These are phyloP conservation scores for Gloeostereum incarnatum DNA, from an alignment of 768 basidiomycete species.

Conservation along the genomic window DNA sequence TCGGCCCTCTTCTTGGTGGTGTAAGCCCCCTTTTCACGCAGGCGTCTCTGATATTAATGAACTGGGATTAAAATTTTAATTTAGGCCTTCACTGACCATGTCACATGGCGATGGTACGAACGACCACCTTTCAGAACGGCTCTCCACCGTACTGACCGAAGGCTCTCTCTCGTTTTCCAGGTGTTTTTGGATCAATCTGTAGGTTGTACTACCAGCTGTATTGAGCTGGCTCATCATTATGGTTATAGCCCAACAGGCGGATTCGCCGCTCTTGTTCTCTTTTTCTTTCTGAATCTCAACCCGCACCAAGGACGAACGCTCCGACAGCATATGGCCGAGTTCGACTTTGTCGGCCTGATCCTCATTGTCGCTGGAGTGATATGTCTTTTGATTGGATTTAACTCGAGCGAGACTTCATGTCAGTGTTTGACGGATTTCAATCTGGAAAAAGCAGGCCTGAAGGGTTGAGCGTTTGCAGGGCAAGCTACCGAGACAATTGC, in stretches of 20 bases:
- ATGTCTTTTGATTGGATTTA: conserved; percentile 63
- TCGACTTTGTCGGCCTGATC: conserved; percentile 63
- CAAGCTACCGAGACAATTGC: conserved; percentile 48
- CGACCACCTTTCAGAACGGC: too few species aligned
- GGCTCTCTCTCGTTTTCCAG: conserved; percentile 15
- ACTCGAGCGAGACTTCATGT: conserved; percentile 63
- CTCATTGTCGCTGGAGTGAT: conserved; percentile 60
- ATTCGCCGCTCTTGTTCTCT: conserved; percentile 48
- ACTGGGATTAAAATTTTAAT: too few species aligned
- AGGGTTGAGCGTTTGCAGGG: too few species aligned
- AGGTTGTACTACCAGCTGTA: conserved; percentile 11
- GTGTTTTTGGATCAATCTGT: conserved; percentile 78
- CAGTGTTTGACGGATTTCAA: conserved; percentile 13
- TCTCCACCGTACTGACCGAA: conserved; percentile 3
- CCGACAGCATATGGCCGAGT: conserved; percentile 48
- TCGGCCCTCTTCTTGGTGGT: conserved; percentile 69
- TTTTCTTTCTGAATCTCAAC: conserved; percentile 74
- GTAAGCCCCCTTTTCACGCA: conserved; percentile 32
- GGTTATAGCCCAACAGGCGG: conserved; percentile 63
- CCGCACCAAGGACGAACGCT: conserved; percentile 54
- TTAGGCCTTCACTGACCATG: conserved; percentile 64
- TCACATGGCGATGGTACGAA: conserved; percentile 68
- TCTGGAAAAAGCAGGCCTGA: too few species aligned
- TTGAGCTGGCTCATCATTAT: background rate
- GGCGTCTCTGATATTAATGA: background rate